These are phyloP conservation scores for Pseudozyma hubeiensis DNA, from an alignment of 1,284 basidiomycete species.

Conservation along the genomic window DNA sequence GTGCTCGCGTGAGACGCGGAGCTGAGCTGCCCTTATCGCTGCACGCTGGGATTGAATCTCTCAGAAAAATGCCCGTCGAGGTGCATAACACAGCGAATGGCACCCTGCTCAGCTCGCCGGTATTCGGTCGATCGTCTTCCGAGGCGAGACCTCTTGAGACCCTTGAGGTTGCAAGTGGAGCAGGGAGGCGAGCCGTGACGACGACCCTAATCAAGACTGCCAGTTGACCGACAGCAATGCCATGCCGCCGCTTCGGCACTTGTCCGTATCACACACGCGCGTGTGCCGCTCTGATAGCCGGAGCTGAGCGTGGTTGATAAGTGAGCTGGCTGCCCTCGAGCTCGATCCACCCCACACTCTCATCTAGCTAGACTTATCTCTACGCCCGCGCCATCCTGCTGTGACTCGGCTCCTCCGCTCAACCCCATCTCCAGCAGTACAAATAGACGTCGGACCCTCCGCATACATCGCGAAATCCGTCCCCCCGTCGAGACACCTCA, in stretches of 20 bases:
- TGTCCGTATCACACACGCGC: neutral
- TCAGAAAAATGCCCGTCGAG: too few species aligned
- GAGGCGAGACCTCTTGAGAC: neutral
- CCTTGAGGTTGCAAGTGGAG: neutral
- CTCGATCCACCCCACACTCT: neutral
- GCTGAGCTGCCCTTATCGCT: too few species aligned
- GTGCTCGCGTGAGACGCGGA: too few species aligned
- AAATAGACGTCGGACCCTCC: neutral
- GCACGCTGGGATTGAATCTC: too few species aligned
- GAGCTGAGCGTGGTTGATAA: neutral
- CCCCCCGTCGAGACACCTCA: neutral
- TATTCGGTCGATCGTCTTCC: slow-evolving; percentile 16
- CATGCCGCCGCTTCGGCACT: slow-evolving; percentile 4
- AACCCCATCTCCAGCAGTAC: neutral
- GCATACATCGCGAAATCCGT: neutral
- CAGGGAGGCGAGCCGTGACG: neutral
- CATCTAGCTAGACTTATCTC: neutral
- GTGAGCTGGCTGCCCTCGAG: neutral
- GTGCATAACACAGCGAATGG: too few species aligned
- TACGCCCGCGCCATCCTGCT: neutral
- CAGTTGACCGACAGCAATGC: slow-evolving; percentile 2
- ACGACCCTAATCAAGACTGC: neutral
- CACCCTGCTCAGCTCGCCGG: slow-evolving; percentile 8
- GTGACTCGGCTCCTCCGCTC: neutral
- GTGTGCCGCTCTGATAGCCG: neutral